Evolutionary conservation across 768 basidiomycete species (phyloP).

Genomic region (Sistotremastrum suecicum): DNA sequence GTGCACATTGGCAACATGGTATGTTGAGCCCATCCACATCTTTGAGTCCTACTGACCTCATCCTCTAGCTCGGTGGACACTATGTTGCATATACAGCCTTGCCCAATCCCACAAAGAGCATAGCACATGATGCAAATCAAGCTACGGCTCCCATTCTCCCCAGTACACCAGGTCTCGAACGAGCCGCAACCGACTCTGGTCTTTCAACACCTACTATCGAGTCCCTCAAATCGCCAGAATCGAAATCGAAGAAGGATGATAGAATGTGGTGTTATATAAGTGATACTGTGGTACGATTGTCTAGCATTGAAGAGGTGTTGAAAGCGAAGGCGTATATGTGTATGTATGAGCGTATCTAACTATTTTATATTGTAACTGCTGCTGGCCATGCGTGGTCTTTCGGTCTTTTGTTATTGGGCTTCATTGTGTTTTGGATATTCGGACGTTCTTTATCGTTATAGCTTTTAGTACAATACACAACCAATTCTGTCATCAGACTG

Average conservation of each 20-base stretch:
- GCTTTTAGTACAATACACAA: too few species aligned
- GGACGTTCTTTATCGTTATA: too few species aligned
- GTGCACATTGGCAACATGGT: conserved; percentile 86
- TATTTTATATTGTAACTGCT: neutral
- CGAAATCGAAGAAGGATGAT: neutral
- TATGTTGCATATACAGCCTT: conserved; percentile 79
- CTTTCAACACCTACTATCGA: conserved; percentile 10
- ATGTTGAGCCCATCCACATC: conserved; percentile 13
- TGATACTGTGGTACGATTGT: conserved; percentile 72
- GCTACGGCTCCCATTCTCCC: conserved; percentile 7
- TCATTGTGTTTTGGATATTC: too few species aligned
- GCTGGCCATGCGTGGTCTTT: too few species aligned
- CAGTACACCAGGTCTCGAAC: neutral
- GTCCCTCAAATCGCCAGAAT: neutral
- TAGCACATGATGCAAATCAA: conserved; percentile 5
- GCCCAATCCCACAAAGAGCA: conserved; percentile 18
- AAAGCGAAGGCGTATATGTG: conserved; percentile 87
- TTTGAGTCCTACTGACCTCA: conserved; percentile 2
- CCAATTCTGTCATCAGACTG: too few species aligned
- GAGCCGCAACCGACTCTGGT: conserved; percentile 11
- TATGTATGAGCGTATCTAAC: conserved; percentile 69
- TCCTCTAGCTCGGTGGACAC: conserved; percentile 64
- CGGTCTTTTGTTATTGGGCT: too few species aligned
- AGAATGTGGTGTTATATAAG: conserved; percentile 88
- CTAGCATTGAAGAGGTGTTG: conserved; percentile 77